phyloP scores from a whole-genome alignment of 2,329 filamentous ascomycete genomes.

The Aspergillaceae sp. region DNA sequence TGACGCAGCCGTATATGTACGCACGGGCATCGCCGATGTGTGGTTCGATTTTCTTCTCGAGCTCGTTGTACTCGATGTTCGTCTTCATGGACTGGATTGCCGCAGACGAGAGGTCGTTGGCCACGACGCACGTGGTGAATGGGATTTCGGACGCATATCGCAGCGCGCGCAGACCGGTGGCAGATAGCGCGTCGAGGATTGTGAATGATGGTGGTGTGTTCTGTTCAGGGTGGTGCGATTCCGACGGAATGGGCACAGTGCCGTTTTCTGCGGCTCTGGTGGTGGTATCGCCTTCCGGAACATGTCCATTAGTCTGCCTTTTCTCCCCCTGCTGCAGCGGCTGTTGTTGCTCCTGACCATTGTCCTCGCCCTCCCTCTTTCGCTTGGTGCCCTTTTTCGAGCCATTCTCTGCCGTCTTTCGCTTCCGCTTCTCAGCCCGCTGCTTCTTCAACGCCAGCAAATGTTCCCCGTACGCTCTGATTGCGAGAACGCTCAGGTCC shows the following conservation, averaged over 20 bases:
- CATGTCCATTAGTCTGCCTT: background rate
- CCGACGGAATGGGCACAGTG: constrained; percentile 3
- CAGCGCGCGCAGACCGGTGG: constrained; percentile 81
- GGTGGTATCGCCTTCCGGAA: background rate
- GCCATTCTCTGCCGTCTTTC: constrained; percentile 26
- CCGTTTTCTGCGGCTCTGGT: constrained; percentile 4
- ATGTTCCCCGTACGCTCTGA: constrained; percentile 78
- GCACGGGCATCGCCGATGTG: constrained; percentile 75
- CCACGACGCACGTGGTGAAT: constrained; percentile 69
- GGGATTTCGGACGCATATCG: constrained; percentile 89
- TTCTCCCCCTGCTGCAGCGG: constrained; percentile 6
- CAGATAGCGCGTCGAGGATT: constrained; percentile 92
- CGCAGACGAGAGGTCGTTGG: constrained; percentile 75
- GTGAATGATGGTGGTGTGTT: constrained; percentile 49
- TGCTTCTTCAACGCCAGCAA: constrained; percentile 45
- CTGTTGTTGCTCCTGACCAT: constrained; percentile 8
- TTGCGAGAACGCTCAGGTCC: constrained; percentile 84
- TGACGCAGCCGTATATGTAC: constrained; percentile 76
- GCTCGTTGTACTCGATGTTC: constrained; percentile 75
- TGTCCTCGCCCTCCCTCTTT: constrained; percentile 25
- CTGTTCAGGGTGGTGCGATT: constrained; percentile 16
- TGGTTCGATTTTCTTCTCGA: constrained; percentile 61
- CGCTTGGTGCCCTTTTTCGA: constrained; percentile 29
- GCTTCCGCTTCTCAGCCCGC: constrained; percentile 35
- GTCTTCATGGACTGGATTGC: constrained; percentile 73